These are phyloP conservation scores for Botryosphaeria dothidea DNA, from an alignment of 2,329 filamentous ascomycete species.

Conservation along the genomic window DNA sequence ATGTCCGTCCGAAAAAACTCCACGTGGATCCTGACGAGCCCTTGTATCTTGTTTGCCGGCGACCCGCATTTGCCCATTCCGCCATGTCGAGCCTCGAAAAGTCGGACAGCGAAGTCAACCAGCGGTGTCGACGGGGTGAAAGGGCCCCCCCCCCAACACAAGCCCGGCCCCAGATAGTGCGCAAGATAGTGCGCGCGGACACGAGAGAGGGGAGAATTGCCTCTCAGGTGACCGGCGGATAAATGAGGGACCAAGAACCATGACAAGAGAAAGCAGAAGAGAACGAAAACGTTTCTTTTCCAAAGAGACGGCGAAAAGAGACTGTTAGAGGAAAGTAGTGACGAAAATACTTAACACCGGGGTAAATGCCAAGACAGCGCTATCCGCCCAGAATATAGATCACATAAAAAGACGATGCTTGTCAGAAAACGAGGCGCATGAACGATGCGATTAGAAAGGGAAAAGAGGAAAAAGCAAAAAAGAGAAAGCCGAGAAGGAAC, in stretches of 20 bases:
- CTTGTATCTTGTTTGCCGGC: background rate
- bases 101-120: background rate
- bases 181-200: background rate
- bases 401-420: conserved; percentile 14
- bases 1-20: conserved; percentile 16
- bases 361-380: conserved; percentile 19
- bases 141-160: background rate
- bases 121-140: background rate
- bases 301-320: conserved; percentile 13
- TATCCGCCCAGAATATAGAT: conserved; percentile 18
- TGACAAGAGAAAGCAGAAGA: background rate
- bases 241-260: background rate
- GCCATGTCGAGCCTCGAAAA: background rate
- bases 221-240: background rate
- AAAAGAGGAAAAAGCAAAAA: background rate
- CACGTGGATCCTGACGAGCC: conserved; percentile 14
- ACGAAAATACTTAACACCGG: conserved; percentile 16
- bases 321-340: conserved; percentile 11
- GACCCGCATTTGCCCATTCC: conserved; percentile 10
- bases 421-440: conserved; percentile 10
- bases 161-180: background rate
- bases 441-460: conserved; percentile 10
- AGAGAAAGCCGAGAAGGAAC: conserved; percentile 16
- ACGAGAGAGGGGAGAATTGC: background rate
- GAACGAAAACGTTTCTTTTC: conserved; percentile 13